Evolutionary conservation across 106 monocot genomes (phyloP), one percentile per base, ranked within the genome.

Genomic region (Dioscorea dumetorum): DNA sequence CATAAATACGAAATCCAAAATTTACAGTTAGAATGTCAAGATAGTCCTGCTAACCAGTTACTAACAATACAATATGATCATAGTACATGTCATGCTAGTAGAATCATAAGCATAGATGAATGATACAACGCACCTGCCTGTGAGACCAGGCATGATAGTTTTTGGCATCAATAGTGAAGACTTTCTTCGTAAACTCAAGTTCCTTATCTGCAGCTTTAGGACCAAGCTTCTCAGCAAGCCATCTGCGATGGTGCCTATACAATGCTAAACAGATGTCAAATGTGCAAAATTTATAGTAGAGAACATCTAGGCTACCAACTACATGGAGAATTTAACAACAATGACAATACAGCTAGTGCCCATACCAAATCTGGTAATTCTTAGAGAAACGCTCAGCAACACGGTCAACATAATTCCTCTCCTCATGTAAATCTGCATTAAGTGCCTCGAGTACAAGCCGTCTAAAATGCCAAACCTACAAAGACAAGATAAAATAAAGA

Each of bases 111-210:
- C 41, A 41, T 14, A 66, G 49, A 2, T 20, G 49, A 66, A 49
- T 19, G 8, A 56, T 34, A 24, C 15, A 71, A 72, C 57, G 12
- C 50, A 90, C 97, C 99, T 99, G 93, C 67, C 99, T 84, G 68
- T 99, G 99, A 66, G 99, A 99, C 99, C 99, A 99, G 4, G 93
- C 87, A 81, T 93, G 99, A 74, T 93, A 99, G 58, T 99, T 87
- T 87, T 99, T 99, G 15, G 87, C 84, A 93, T 99, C 99, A 52
- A 57, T 22, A 52, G 68, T 14, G 73, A 99, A 76, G 64, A 99
- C 74, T 17, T 65, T 83, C 81, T 72, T 79, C 20, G 90, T 93
- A 77, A 90, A 99, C 52, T 90, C 77, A 68, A 83, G 86, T 57
- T 99, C 99, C 24, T 62, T 60, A 50, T 81, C 61, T 50, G 67